These are phyloP conservation scores for Phoma sp. DNA, from an alignment of 2,329 filamentous ascomycete genomes.

Conservation along the genomic window DNA sequence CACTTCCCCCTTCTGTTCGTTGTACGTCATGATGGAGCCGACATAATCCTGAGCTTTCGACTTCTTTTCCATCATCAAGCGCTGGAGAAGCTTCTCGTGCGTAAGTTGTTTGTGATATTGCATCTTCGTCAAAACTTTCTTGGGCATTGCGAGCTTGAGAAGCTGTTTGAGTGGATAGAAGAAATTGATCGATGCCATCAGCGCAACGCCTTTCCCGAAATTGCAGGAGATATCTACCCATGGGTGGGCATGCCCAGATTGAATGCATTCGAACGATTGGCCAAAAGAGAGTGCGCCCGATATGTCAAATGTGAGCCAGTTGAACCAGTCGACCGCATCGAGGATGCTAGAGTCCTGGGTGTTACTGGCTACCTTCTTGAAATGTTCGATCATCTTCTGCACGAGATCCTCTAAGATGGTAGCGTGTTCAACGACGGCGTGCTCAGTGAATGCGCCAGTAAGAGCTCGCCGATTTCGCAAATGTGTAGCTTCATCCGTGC, in stretches of 20 bases:
- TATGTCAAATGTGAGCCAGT: constrained; percentile 33
- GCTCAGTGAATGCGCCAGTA: constrained; percentile 34
- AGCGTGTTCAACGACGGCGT: constrained; percentile 29
- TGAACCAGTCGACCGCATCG: constrained; percentile 8
- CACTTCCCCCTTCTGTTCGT: constrained; percentile 27
- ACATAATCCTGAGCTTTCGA: constrained; percentile 29
- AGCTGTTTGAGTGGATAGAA: constrained; percentile 32
- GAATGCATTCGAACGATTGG: constrained; percentile 52
- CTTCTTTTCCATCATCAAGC: constrained; percentile 18
- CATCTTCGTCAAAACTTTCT: constrained; percentile 38
- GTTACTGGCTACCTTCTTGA: constrained; percentile 11
- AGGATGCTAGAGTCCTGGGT: background rate
- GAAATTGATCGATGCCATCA: constrained; percentile 48
- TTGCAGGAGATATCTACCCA: constrained; percentile 25
- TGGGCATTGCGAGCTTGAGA: constrained; percentile 30
- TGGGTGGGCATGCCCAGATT: constrained; percentile 42
- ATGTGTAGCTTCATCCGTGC: constrained; percentile 29
- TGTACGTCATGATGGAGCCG: constrained; percentile 32
- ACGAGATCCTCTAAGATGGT: constrained; percentile 31
- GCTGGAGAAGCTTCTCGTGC: constrained; percentile 14
- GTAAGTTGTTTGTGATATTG: constrained; percentile 11
- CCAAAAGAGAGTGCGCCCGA: constrained; percentile 59
- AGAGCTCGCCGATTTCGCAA: constrained; percentile 31
- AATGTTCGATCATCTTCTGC: constrained; percentile 23
- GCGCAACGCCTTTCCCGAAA: constrained; percentile 34